Conservation (phyloP, 257 asterid species). For the Solanum peruvianum region DNA sequence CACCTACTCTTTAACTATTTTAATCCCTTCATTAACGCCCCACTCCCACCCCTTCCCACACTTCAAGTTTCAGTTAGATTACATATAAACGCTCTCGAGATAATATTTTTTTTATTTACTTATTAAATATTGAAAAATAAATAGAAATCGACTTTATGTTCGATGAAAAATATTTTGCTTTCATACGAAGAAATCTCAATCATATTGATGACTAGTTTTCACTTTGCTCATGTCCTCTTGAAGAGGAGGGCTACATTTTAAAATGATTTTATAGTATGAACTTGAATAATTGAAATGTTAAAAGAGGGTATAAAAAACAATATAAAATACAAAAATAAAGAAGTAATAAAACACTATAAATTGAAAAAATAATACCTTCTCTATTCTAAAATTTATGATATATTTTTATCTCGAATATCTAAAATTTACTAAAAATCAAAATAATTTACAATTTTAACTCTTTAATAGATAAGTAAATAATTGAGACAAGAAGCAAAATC, state of each 20-base stretch:
- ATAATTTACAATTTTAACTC: no score
- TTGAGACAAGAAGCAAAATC: not conserved
- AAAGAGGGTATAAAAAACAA: not conserved
- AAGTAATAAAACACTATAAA: no score
- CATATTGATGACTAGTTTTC: not conserved
- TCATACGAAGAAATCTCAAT: not conserved
- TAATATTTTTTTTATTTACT: no score
- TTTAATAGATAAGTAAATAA: not conserved
- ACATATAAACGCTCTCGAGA: no score
- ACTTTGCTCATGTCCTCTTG: not conserved
- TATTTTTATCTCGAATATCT: no score
- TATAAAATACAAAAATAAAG: not conserved
- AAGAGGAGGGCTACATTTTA: not conserved
- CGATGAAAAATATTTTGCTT: no score
- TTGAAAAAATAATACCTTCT: not conserved
- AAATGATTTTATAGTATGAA: not conserved
- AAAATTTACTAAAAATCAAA: no score
- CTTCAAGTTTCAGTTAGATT: no score
- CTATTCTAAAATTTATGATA: not conserved
- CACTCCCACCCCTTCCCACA: not conserved
- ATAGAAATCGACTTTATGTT: no score
- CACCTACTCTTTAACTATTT: not conserved
- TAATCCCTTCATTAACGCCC: not conserved
- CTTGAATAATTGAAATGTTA: no score
- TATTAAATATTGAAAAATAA: no score